Evolutionary conservation across 2,329 filamentous ascomycete genomes (phyloP), one percentile per base, ranked within the genome.

Genomic region (Talaromyces sp.): DNA sequence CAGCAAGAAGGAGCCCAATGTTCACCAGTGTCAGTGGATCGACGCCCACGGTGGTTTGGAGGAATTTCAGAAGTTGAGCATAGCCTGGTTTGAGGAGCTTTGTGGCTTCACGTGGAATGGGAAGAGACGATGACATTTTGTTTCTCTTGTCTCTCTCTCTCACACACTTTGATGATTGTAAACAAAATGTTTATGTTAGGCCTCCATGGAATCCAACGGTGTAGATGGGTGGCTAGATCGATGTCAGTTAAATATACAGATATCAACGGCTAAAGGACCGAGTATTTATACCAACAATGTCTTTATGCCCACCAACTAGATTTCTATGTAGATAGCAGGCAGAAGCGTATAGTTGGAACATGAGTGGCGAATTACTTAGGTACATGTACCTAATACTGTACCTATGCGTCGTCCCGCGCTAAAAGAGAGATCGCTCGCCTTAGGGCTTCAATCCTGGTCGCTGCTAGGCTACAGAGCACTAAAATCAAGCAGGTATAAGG

Each of bases 21-120:
- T 60, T 61, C 35, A 61, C 48, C 17, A 61, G 53, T 10, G 50
- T 60, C 2, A 61, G 60, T 53, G 48, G 59, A 19, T 62, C 60
- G 21, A 61, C 7, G 25, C 53, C 60, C 9, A 60, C 17, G 15
- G 41, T 35, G 31, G 57, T 56, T 39, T 59, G 60, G 4, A 59
- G 33, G 22, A 57, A 17, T 13, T 33, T 21, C 9, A 59, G 31
- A 5, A 54, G 11, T n/a, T 53, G 57, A 2, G 57, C 36, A 36
- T 61, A 60, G 11, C 40, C 53, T 48, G 60, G 57, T 13, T 57
- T 57, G 37, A 61, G 37, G 2, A 59, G 35, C 28, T 56, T 56
- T 33, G 43, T 21, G 7, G 59, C 59, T 11, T 61, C 59, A 19
- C 52, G 59, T 21, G 59, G 56, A 3, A 59, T 19, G 5, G 53